phyloP scores from a whole-genome alignment of 345 rosid species.

The Microcos paniculata region DNA sequence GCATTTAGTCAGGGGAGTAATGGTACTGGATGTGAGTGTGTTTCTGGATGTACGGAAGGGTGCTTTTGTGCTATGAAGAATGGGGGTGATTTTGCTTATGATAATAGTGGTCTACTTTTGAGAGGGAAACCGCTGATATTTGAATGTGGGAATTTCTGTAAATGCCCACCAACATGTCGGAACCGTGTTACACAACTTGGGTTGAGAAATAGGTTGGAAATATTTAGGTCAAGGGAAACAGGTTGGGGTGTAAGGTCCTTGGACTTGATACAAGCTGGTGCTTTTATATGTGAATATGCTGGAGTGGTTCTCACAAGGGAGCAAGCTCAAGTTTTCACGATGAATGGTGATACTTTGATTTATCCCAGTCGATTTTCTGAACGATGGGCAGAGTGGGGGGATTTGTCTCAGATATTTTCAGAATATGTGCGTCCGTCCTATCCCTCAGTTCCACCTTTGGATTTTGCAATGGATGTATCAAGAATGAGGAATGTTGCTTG shows the following conservation, averaged over 20 bases:
- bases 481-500: conserved; percentile 94
- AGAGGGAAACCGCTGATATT: conserved; percentile 74
- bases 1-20: conserved; percentile 31
- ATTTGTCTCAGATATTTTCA: conserved; percentile 64
- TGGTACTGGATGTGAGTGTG: conserved; percentile 73
- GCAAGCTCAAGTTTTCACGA: conserved; percentile 70
- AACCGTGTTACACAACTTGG: conserved; percentile 84
- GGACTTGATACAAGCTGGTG: conserved; percentile 86
- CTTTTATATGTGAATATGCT: conserved; percentile 84
- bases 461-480: conserved; percentile 92
- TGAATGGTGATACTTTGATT: conserved; percentile 78
- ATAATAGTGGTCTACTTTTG: conserved; percentile 55
- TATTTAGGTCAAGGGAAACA: conserved; percentile 84
- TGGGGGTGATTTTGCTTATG: conserved; percentile 83
- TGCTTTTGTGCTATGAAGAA: conserved; percentile 74
- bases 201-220: conserved; percentile 64
- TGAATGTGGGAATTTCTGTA: conserved; percentile 78
- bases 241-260: conserved; percentile 95
- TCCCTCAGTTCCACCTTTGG: conserved; percentile 79
- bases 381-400: conserved; percentile 87
- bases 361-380: conserved; percentile 72
- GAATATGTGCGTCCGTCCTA: conserved; percentile 53
- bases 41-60: conserved; percentile 57
- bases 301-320: conserved; percentile 89
- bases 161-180: conserved; percentile 73